Evolutionary conservation across 495 filamentous ascomycete species (phyloP).

Genomic region (Hypoxylon rickii): DNA sequence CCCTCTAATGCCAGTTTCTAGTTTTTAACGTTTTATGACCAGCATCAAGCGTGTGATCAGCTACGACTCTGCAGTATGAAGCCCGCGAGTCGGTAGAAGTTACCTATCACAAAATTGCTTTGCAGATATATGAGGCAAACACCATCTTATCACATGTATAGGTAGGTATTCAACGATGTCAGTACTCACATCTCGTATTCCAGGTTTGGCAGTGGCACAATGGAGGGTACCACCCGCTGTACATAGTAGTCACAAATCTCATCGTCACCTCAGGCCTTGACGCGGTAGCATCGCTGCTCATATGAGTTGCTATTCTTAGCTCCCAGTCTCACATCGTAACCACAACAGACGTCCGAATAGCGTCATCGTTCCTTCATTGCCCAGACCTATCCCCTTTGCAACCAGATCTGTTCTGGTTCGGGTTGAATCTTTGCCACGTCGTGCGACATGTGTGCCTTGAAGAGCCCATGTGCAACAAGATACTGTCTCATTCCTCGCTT

Average conservation of each 20-base stretch:
- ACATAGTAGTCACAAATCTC: neutral
- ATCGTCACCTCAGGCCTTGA: neutral
- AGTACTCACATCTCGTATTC: slow-evolving; percentile 17
- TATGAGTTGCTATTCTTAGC: slow-evolving; percentile 6
- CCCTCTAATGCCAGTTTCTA: slow-evolving; percentile 16
- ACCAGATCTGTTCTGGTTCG: too few relatives aligned
- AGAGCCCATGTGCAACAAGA: too few relatives aligned
- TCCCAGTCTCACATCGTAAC: neutral
- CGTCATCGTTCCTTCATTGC: neutral
- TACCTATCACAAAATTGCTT: slow-evolving; percentile 17
- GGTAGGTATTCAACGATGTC: slow-evolving; percentile 3
- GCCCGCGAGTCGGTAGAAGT: slow-evolving; percentile 1
- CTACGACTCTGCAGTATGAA: slow-evolving; percentile 1
- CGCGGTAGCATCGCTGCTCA: neutral
- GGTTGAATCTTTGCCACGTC: too few relatives aligned
- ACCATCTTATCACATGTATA: slow-evolving; percentile 7
- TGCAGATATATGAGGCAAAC: too few relatives aligned
- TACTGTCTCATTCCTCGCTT: too few relatives aligned
- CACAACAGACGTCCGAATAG: neutral
- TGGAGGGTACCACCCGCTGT: neutral
- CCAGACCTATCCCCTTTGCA: too few relatives aligned
- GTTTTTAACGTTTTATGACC: slow-evolving; percentile 4
- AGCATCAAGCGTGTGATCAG: neutral
- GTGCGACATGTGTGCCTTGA: too few relatives aligned
- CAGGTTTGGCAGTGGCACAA: neutral